phyloP scores from a whole-genome alignment of 129 eudicot genomes.

The Centella asiatica region DNA sequence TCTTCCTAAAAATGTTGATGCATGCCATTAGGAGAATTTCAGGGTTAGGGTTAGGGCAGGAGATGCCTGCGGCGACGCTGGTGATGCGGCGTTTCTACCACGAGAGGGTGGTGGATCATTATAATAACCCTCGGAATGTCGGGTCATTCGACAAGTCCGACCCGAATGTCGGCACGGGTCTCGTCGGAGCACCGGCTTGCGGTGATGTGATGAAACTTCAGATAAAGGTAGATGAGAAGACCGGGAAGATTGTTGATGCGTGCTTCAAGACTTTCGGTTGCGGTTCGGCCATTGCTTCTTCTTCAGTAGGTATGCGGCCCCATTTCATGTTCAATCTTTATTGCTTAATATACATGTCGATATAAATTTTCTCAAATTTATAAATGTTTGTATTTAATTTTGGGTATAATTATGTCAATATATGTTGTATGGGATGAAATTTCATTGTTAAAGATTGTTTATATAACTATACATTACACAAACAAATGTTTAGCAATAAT shows the following conservation, averaged over 20 bases:
- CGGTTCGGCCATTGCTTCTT: constrained; percentile 97
- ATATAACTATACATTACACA: too few relatives aligned
- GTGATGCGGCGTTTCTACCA: constrained; percentile 49
- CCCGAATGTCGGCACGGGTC: constrained; percentile 87
- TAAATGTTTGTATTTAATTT: too few relatives aligned
- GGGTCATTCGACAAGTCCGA: constrained; percentile 94
- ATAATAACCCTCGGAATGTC: constrained; percentile 89
- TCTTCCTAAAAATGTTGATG: constrained; percentile 40
- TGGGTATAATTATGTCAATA: too few relatives aligned
- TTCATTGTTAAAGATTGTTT: too few relatives aligned
- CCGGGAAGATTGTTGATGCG: constrained; percentile 80
- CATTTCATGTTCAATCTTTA: background rate
- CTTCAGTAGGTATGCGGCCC: constrained; percentile 76
- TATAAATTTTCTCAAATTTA: background rate
- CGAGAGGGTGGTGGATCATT: constrained; percentile 97
- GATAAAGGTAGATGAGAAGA: constrained; percentile 68
- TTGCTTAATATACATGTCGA: background rate
- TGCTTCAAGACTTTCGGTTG: constrained; percentile 92
- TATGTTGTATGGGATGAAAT: too few relatives aligned
- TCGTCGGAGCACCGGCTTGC: constrained; percentile 98
- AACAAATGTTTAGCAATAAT: too few relatives aligned
- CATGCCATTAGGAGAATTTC: constrained; percentile 24
- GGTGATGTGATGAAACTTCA: constrained; percentile 98
- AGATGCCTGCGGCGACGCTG: constrained; percentile 20
- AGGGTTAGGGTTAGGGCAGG: constrained; percentile 21